These are phyloP conservation scores for Phytophthora hybrid DNA, from an alignment of 352 stramenopile genomes.

Conservation along the genomic window DNA sequence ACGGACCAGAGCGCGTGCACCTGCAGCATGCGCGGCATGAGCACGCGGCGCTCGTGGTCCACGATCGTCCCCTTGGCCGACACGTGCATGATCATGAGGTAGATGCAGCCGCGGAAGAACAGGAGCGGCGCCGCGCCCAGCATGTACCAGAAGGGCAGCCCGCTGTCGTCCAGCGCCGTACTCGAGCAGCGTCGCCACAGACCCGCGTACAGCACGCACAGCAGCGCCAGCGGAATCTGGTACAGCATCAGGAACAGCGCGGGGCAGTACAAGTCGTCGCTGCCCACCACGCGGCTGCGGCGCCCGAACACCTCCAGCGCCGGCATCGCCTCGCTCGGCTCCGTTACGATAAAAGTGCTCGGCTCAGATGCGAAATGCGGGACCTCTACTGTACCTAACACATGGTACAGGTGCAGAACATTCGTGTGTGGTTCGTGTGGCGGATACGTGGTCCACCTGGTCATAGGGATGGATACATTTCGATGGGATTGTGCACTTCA, in stretches of 20 bases:
- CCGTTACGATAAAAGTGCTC: background rate
- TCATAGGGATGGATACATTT: no score
- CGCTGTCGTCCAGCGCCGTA: slow-evolving; percentile 63
- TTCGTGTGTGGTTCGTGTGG: no score
- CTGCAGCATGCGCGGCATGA: slow-evolving; percentile 86
- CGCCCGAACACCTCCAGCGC: slow-evolving; percentile 87
- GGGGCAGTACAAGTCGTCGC: slow-evolving; percentile 88
- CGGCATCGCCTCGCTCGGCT: slow-evolving; percentile 51
- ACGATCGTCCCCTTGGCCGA: slow-evolving; percentile 88
- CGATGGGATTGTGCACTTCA: no score
- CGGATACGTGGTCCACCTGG: no score
- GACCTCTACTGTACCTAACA: background rate
- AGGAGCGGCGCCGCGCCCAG: slow-evolving; percentile 69
- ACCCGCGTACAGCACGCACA: slow-evolving; percentile 69
- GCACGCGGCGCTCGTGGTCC: slow-evolving; percentile 85
- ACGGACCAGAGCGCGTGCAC: slow-evolving; percentile 81
- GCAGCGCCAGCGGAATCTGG: slow-evolving; percentile 73
- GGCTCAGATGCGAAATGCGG: slow-evolving; percentile 28
- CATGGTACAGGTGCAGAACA: no score
- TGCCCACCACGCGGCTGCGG: slow-evolving; percentile 83
- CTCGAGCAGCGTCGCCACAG: slow-evolving; percentile 74
- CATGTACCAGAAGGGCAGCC: slow-evolving; percentile 85
- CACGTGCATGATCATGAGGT: slow-evolving; percentile 89
- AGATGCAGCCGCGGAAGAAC: slow-evolving; percentile 86
- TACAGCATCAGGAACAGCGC: slow-evolving; percentile 81